Evolutionary conservation across 768 basidiomycete genomes (phyloP), one percentile per base, ranked within the genome.

Genomic region (Kwoniella europaea): DNA sequence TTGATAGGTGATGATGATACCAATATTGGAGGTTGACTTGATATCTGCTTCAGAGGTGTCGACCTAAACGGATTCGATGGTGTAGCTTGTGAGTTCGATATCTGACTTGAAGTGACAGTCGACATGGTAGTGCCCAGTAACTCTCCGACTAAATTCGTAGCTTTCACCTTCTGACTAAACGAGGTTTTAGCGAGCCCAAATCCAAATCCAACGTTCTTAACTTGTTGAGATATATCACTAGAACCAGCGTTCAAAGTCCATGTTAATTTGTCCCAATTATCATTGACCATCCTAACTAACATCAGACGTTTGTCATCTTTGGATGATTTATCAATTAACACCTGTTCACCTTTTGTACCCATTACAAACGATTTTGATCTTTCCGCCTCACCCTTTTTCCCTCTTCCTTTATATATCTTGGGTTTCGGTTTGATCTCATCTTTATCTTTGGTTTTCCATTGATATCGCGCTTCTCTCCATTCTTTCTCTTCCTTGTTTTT

Each of bases 401-500:
- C 63, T 70, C 69, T 16, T 62, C 65, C n/a, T 56, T 58, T 35
- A 24, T 65, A 55, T 54, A 18, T 41, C 27, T 62, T 56, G 18
- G 43, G 12, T 61, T 44, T 10, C 12, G 54, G 22, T 71, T 75
- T 41, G 50, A 54, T n/a, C 35, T 53, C 35, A 67, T 62, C 1
- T 55, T 72, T 6, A 41, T 60, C 59, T 46, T 35, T 35, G 35
- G 46, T 60, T 24, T 55, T 24, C 9, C 35, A 71, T 10, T 54
- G 42, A 43, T 42, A 61, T 3, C 29, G 41, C 43, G 16, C 41
- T 41, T 60, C 43, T 41, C 60, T 22, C 41, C 41, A 87, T 71
- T 85, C 66, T 35, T 82, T 79, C 72, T 84, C 82, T 54, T 83
- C 81, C 58, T 77, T 79, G 53, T 82, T 77, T 52, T 83, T 85